Conservation (phyloP, 140 eudicot genomes). For the Anethum foeniculum region DNA sequence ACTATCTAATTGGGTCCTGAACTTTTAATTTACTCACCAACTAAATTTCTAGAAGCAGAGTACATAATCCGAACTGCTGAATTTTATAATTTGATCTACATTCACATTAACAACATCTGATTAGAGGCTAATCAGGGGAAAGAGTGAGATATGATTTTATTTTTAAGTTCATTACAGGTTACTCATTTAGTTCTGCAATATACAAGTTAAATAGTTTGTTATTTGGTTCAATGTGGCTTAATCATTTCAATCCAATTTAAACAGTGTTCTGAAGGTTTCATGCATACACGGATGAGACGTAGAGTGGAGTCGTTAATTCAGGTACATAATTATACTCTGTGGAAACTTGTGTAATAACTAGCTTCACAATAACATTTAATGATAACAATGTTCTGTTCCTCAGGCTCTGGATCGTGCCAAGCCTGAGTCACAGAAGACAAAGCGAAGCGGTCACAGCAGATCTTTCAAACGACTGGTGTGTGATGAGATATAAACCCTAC, state of each 20-base stretch:
- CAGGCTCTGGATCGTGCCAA: conserved; percentile 89
- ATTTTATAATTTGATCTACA: background rate
- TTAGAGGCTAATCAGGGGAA: background rate
- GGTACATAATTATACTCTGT: conserved; percentile 27
- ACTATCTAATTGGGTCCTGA: background rate
- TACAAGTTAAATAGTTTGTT: background rate
- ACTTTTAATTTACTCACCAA: background rate
- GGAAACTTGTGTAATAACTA: background rate
- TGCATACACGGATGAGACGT: conserved; percentile 98
- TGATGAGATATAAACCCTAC: background rate
- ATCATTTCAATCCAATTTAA: conserved; percentile 10
- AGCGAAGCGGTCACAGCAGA: conserved; percentile 42
- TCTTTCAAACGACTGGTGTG: conserved; percentile 78
- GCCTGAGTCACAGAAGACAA: conserved; percentile 45
- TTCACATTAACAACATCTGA: background rate
- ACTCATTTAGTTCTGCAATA: background rate
- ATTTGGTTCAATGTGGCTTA: background rate
- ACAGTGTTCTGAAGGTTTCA: conserved; percentile 98
- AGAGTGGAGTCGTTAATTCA: conserved; percentile 89
- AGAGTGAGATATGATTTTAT: background rate
- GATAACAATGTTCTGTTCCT: conserved; percentile 8
- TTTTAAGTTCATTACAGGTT: background rate
- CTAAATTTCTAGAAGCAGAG: background rate
- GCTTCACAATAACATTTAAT: background rate
- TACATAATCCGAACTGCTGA: background rate